Evolutionary conservation across 768 basidiomycete species (phyloP).

Genomic region (Leccinum rimulosum): DNA sequence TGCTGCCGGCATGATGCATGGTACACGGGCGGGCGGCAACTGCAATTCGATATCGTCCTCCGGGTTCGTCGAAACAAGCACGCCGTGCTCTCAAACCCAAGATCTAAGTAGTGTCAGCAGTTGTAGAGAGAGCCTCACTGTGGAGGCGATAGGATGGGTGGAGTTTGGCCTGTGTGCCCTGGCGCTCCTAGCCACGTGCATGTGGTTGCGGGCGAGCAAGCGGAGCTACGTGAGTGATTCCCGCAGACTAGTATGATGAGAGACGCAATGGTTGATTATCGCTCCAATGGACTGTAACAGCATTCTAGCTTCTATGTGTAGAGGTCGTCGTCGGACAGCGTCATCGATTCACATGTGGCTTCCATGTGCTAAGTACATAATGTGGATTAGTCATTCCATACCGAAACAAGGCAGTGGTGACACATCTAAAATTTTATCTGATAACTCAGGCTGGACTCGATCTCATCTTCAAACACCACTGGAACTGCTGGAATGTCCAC

Average conservation of each 20-base stretch:
- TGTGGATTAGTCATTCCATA: slow-evolving; percentile 20
- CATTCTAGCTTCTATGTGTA: slow-evolving; percentile 36
- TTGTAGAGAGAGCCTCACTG: slow-evolving; percentile 70
- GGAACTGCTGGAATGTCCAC: background rate
- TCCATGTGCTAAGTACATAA: slow-evolving; percentile 1
- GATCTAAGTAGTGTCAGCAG: slow-evolving; percentile 35
- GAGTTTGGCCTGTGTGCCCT: slow-evolving; percentile 62
- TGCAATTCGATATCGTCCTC: slow-evolving; percentile 49
- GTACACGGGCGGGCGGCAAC: slow-evolving; percentile 55
- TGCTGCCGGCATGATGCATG: slow-evolving; percentile 65
- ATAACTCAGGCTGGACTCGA: slow-evolving; percentile 14
- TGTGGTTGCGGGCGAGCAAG: slow-evolving; percentile 45
- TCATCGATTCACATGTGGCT: background rate
- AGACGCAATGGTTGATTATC: slow-evolving; percentile 19
- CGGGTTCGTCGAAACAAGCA: slow-evolving; percentile 23
- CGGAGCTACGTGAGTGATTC: slow-evolving; percentile 43
- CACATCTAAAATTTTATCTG: slow-evolving; percentile 20
- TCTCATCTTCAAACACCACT: background rate
- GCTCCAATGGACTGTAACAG: slow-evolving; percentile 20
- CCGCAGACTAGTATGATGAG: slow-evolving; percentile 39
- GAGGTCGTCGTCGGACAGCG: background rate
- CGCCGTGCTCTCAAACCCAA: slow-evolving; percentile 23
- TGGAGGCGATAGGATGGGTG: slow-evolving; percentile 75
- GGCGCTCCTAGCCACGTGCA: slow-evolving; percentile 53
- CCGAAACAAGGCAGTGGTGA: background rate